phyloP scores from a whole-genome alignment of 2,329 filamentous ascomycete species.

The Xylaria sp. region DNA sequence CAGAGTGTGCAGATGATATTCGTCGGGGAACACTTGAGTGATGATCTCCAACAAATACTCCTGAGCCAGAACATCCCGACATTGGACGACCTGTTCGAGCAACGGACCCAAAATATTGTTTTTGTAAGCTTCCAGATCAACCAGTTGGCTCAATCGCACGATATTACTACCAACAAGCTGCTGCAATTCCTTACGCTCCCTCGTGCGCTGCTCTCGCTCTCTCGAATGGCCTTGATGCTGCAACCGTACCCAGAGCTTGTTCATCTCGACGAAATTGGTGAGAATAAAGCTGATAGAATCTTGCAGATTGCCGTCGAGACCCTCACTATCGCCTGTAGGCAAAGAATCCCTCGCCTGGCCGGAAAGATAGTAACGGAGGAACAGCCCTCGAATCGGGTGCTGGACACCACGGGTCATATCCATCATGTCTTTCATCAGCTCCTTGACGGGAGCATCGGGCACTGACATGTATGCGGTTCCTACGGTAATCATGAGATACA shows the following conservation, averaged over 20 bases:
- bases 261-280: slow-evolving; percentile 99
- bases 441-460: slow-evolving; percentile 95
- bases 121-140: slow-evolving; percentile 93
- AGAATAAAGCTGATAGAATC: slow-evolving; percentile 97
- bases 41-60: slow-evolving; percentile 98
- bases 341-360: slow-evolving; percentile 89
- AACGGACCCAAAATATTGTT: slow-evolving; percentile 81
- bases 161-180: slow-evolving; percentile 94
- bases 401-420: slow-evolving; percentile 99
- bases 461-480: slow-evolving; percentile 99
- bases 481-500: slow-evolving; percentile 99
- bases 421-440: slow-evolving; percentile 99
- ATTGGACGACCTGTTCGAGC: slow-evolving; percentile 95
- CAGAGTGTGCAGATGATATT: slow-evolving; percentile 94
- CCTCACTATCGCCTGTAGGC: slow-evolving; percentile 75
- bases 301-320: slow-evolving; percentile 89
- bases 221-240: slow-evolving; percentile 97
- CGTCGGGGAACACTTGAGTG: slow-evolving; percentile 97
- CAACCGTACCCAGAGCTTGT: slow-evolving; percentile 96
- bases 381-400: slow-evolving; percentile 90
- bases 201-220: slow-evolving; percentile 86
- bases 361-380: slow-evolving; percentile 91
- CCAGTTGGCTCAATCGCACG: slow-evolving; percentile 87
- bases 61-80: slow-evolving; percentile 91
- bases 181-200: slow-evolving; percentile 92